Evolutionary conservation across 176 grass and related monocot genomes (phyloP), one percentile per base, ranked within the genome.

Genomic region (Typha latifolia): DNA sequence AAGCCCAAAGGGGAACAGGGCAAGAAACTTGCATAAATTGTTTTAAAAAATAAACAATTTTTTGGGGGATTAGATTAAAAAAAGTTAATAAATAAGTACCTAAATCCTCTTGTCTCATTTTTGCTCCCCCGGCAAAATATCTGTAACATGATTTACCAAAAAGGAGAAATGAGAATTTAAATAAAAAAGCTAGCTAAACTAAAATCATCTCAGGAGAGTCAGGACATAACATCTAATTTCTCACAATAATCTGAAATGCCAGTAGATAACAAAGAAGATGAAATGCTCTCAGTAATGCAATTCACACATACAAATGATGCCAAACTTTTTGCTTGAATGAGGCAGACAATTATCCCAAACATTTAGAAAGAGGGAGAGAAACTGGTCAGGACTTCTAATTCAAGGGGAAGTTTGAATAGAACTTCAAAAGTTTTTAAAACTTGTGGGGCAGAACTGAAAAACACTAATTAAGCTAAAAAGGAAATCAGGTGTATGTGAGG

Each of bases 41-140:
- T 29, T 29, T 29, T 29, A 19, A 57, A 5, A 21, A 57, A 22
- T 9, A 59, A 59, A 11, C 15, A 57, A 16, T n/a, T 1, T 18
- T 21, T 2, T 19, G 2, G 11, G 6, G n/a, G 53, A 59, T 19
- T 21, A 22, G 37, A 43, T 43, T 9, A 59, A 21, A 57, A 20
- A 20, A 18, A 57, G 52, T 55, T 55, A 55, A 55, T n/a, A 11
- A 59, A 19, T 59, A 21, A 59, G 16, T 59, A 99, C 94, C 94
- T 99, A 80, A 90, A 99, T 74, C 94, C 94, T 82, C 94, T 89
- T 34, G 89, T 93, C 74, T 87, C 94, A 43, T 72, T 90, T 79
- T 82, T 93, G 78, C 94, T 99, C 70, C 94, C 94, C 67, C 94
- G 89, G 37, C 94, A 99, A 78, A 93, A 99, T 47, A 93, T 82